Evolutionary conservation across 208 protist species (phyloP), one percentile per base, ranked within the genome.

Genomic region (Leishmania braziliensis): DNA sequence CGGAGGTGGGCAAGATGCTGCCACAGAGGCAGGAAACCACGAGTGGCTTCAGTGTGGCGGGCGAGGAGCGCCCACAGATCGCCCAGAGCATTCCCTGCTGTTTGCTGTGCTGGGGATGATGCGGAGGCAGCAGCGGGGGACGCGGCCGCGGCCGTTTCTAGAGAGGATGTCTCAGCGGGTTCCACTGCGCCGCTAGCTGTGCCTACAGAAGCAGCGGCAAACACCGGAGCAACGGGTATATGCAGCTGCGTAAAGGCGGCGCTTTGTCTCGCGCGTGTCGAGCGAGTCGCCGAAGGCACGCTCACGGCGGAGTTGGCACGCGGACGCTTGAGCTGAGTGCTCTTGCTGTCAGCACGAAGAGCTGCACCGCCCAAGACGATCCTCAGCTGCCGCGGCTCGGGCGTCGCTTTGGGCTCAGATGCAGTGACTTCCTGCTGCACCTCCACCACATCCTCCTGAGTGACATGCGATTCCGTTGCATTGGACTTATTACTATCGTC

Each of bases 11-110:
- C 54, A 68, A 85, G 82, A n/a, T 62, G 63, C 54, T 85, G 66
- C 82, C 82, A 85, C 62, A 85, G 82, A 60, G 82, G 71, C n/a
- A 80, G 53, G 12, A 81, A 81, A 5, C 72, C 77, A 33, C 75
- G 77, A 36, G 77, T 76, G 12, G 77, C 77, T 33, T 78, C 82
- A 1, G 82, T 81, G 71, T 77, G 77, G 10, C 69, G 39, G 46
- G 82, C 77, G 29, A 85, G 77, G n/a, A 74, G 39, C 2, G 46
- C 39, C 82, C 82, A 85, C 26, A 85, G 63, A 33, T 65, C 54
- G 8, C 56, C 53, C 54, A 77, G 53, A 50, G 74, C 53, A 63
- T 77, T 26, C 23, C 54, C 18, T 48, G 53, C 5, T 18, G 72
- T 48, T 26, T 48, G 50, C 39, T 33, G 51, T 62, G 72, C 29